Conservation (phyloP, 2,329 filamentous ascomycete genomes). For the Phaeosphaeria sp. region DNA sequence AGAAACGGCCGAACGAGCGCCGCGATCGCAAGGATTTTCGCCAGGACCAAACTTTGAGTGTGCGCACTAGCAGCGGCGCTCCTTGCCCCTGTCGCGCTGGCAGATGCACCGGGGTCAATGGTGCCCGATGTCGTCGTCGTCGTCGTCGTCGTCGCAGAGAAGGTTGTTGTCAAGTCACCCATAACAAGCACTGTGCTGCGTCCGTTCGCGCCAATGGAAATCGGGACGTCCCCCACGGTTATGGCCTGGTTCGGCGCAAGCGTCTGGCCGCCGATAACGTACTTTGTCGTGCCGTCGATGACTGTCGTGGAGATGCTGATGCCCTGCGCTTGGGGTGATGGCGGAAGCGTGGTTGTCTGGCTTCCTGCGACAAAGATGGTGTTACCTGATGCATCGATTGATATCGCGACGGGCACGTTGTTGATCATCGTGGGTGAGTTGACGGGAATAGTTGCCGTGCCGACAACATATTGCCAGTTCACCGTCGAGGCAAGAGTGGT, state of each 20-base stretch:
- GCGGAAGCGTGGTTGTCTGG: constrained; percentile 19
- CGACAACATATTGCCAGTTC: constrained; percentile 13
- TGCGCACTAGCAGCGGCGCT: background rate
- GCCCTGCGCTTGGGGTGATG: background rate
- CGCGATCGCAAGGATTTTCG: background rate
- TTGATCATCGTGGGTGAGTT: constrained; percentile 18
- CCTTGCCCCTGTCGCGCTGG: background rate
- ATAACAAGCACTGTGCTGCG: constrained; percentile 20
- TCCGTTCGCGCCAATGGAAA: constrained; percentile 15
- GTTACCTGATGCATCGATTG: constrained; percentile 15
- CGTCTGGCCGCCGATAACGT: constrained; percentile 24
- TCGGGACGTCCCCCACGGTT: constrained; percentile 17
- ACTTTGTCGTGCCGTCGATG: constrained; percentile 18
- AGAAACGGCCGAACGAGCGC: background rate
- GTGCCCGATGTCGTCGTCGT: no score
- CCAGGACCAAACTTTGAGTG: background rate
- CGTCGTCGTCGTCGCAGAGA: constrained; percentile 2
- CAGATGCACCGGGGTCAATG: no score
- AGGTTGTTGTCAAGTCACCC: constrained; percentile 20
- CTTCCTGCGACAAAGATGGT: constrained; percentile 22
- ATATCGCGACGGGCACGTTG: constrained; percentile 14
- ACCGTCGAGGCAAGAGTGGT: constrained; percentile 2
- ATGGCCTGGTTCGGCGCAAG: constrained; percentile 23
- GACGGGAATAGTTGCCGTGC: constrained; percentile 14
- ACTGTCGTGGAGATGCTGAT: constrained; percentile 16